These are phyloP conservation scores for Avena insularis DNA, from an alignment of 176 grass and related monocot species.

Conservation along the genomic window DNA sequence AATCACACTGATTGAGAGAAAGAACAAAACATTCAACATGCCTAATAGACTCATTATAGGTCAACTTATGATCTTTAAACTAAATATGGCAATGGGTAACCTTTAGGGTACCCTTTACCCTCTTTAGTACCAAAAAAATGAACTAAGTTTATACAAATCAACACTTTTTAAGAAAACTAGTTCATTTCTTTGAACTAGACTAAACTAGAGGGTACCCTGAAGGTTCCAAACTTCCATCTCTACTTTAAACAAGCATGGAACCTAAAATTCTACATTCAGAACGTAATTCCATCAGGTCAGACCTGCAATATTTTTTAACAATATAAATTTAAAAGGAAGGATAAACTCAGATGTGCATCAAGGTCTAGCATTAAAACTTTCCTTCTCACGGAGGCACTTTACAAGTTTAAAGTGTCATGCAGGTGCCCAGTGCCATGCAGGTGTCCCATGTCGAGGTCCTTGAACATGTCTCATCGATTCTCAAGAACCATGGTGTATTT, in stretches of 20 bases:
- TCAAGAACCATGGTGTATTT: constrained; percentile 23
- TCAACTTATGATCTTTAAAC: not conserved
- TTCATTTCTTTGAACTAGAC: too few species aligned
- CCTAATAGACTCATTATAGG: not conserved
- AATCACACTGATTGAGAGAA: not conserved
- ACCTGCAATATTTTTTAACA: not conserved
- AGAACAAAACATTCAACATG: not conserved
- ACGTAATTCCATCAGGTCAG: not conserved
- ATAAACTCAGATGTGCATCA: not conserved
- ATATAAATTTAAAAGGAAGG: not conserved
- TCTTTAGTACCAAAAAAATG: too few species aligned
- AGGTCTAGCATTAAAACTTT: not conserved
- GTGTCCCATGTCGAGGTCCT: not conserved
- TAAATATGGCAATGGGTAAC: too few species aligned
- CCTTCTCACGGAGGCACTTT: not conserved
- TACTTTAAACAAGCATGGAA: not conserved
- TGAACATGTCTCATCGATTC: constrained; percentile 8
- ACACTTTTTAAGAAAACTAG: too few species aligned
- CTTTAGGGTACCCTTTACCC: too few species aligned
- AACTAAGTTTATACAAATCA: too few species aligned
- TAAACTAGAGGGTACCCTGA: too few species aligned
- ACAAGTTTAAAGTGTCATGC: not conserved
- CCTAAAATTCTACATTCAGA: not conserved
- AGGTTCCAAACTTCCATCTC: too few species aligned
- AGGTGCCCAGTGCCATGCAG: not conserved